Evolutionary conservation across 768 basidiomycete species (phyloP).

Genomic region (Suillus alpinus): DNA sequence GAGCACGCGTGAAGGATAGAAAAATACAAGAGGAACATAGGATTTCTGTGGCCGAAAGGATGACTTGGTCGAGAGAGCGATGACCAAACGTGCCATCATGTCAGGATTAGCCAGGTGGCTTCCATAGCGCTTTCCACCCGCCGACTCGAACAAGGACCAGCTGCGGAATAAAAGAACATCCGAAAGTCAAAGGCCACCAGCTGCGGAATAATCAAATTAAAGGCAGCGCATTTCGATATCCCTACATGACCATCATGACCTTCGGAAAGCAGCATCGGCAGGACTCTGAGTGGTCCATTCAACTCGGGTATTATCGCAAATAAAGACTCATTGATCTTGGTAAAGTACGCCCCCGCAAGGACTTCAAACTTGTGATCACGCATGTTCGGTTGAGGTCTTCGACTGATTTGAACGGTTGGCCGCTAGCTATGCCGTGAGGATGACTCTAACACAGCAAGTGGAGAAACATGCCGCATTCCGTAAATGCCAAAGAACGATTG

Average conservation of each 20-base stretch:
- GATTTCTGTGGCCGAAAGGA: background rate
- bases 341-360: too few species aligned
- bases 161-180: too few species aligned
- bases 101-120: background rate
- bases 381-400: slow-evolving; percentile 82
- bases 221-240: background rate
- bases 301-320: background rate
- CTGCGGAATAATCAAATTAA: too few species aligned
- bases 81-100: background rate
- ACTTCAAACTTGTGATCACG: too few species aligned
- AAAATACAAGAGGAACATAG: background rate
- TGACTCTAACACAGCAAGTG: too few species aligned
- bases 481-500: too few species aligned
- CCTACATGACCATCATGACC: background rate
- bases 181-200: background rate
- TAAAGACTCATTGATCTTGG: too few species aligned
- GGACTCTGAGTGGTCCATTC: background rate
- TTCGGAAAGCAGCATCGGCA: background rate
- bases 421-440: too few species aligned
- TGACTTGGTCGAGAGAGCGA: background rate
- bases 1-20: too few species aligned
- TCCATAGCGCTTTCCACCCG: background rate
- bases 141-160: background rate
- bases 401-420: slow-evolving; percentile 53
- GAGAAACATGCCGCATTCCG: too few species aligned